Evolutionary conservation across 768 basidiomycete genomes (phyloP).

Genomic region (Trametes punicea): DNA sequence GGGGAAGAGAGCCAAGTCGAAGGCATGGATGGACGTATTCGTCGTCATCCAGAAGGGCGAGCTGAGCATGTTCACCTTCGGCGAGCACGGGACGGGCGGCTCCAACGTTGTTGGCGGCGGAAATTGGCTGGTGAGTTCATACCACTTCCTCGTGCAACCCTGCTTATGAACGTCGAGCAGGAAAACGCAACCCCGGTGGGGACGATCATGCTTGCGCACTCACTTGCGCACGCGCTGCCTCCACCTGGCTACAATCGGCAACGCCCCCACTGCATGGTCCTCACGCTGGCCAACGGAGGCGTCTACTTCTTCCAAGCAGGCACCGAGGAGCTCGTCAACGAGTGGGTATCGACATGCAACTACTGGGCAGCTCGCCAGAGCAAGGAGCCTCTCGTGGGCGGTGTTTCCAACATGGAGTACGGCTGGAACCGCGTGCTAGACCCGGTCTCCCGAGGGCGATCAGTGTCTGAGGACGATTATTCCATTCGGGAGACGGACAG

Average conservation of each 20-base stretch:
- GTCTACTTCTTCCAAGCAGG: conserved; percentile 99
- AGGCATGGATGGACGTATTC: conserved; percentile 92
- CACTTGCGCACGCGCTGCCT: conserved; percentile 81
- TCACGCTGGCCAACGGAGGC: conserved; percentile 83
- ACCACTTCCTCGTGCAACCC: neutral
- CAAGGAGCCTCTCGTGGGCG: conserved; percentile 92
- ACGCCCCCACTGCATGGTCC: conserved; percentile 92
- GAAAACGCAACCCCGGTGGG: conserved; percentile 85
- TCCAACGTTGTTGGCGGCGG: conserved; percentile 84
- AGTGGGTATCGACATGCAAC: conserved; percentile 99
- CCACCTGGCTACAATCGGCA: conserved; percentile 89
- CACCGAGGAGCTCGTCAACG: conserved; percentile 96
- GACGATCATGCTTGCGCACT: conserved; percentile 81
- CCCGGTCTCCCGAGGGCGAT: conserved; percentile 45
- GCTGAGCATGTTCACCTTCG: conserved; percentile 94
- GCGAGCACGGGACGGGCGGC: conserved; percentile 60
- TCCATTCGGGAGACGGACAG: conserved; percentile 45
- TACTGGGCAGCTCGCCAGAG: conserved; percentile 97
- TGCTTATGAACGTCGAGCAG: conserved; percentile 38
- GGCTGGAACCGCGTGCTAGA: conserved; percentile 88
- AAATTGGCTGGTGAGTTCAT: conserved; percentile 87
- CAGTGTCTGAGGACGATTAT: conserved; percentile 56
- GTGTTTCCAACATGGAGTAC: conserved; percentile 99
- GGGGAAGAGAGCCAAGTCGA: conserved; percentile 82
- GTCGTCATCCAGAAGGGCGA: conserved; percentile 95